Base-by-base conservation (phyloP, 2,329 filamentous ascomycete species). In the Fusarium beomiforme region DNA sequence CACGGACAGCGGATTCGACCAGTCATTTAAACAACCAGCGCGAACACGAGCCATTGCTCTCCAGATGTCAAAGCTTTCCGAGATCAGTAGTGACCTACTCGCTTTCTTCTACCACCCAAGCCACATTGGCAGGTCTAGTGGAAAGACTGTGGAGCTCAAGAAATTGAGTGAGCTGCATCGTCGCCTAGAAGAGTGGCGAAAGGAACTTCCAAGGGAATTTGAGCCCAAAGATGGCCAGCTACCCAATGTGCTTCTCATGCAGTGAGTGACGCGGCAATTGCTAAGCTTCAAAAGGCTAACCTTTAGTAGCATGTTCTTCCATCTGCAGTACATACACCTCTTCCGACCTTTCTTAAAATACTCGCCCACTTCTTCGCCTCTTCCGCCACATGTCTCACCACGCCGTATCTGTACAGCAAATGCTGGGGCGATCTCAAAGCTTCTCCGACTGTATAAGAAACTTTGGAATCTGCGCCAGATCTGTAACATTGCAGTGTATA, bases 271-370 rank as follows among this genome's bases (percentile, higher is more conserved):
- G 6, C 2, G 19, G 9, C 3, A n/a, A 16, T 12, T 21, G 6
- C 41, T 23, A 16, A 13, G 24, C 9, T 21, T 4, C 39, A 47
- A 39, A 39, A 33, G 26, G 63, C 69, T 74, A 26, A 75, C 54
- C 23, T 31, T 46, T 14, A 26, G 36, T 31, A 98, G 95, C 83
- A 98, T 98, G 95, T 97, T 98, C 82, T 97, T 95, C 80, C 95
- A 98, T 77, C 87, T 98, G 2, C 90, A 98, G 49, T 97, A 97
- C 78, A 97, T 98, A 66, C 95, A 98, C 77, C 90, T 98, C 8
- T 98, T 98, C 84, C 90, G 95, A 8, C 95, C 96, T 0, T 98
- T 98, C 78, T 87, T 98, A 54, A 97, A 96, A 80, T 98, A 98
- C 78, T 92, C 89, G 6, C 93, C 92, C 51, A 84, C 89, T 10